Evolutionary conservation across 345 rosid species (phyloP).

Genomic region (Cochlearia excelsa): DNA sequence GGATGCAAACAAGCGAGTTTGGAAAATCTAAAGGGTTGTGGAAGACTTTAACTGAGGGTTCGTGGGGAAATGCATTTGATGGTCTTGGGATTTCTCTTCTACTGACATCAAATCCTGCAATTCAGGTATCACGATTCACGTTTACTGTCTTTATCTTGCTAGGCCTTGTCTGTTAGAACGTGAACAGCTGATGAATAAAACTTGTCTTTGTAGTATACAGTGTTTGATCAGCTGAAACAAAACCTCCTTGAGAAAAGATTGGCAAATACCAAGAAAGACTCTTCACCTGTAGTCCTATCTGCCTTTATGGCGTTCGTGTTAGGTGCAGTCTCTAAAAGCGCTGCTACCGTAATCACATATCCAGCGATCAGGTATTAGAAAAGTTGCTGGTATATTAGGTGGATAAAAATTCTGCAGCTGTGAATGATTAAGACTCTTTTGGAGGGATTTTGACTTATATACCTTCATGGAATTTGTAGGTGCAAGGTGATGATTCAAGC

Average conservation of each 20-base stretch:
- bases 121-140: conserved; percentile 55
- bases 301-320: conserved; percentile 80
- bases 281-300: conserved; percentile 62
- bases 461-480: conserved; percentile 40
- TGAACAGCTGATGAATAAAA: conserved; percentile 26
- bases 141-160: not conserved
- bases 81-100: conserved; percentile 93
- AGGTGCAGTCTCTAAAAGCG: conserved; percentile 84
- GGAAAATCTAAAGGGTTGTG: conserved; percentile 94
- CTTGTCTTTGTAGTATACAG: conserved; percentile 60
- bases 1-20: conserved; percentile 93
- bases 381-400: not conserved
- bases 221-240: conserved; percentile 90
- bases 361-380: conserved; percentile 79
- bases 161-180: not conserved
- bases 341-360: conserved; percentile 76
- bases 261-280: conserved; percentile 33
- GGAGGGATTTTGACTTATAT: not conserved
- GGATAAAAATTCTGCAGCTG: not conserved
- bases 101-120: conserved; percentile 86
- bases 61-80: conserved; percentile 76
- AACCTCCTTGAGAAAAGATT: conserved; percentile 46
- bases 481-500: conserved; percentile 93
- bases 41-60: conserved; percentile 65
- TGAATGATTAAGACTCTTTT: conserved; percentile 4